phyloP scores from a whole-genome alignment of 1,284 basidiomycete genomes.

The Melanopsichium pennsylvanicum region DNA sequence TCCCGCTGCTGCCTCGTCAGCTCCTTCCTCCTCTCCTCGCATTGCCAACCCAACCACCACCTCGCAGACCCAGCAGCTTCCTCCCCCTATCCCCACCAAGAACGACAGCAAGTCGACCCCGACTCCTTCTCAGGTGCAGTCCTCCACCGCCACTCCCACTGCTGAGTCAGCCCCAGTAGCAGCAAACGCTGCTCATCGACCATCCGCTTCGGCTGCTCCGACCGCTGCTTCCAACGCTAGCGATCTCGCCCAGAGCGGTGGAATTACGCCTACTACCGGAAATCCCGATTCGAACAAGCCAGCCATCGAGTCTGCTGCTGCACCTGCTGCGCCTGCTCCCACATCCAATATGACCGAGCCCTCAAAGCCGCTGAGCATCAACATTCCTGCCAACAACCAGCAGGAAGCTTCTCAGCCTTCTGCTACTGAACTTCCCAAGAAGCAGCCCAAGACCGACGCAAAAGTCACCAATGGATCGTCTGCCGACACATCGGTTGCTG shows the following conservation, averaged over 20 bases:
- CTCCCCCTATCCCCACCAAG: conserved; percentile 27
- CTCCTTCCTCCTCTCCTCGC: conserved; percentile 8
- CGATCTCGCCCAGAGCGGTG: conserved; percentile 7
- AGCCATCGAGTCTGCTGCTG: no score
- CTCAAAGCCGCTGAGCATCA: conserved; percentile 33
- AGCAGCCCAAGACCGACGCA: conserved; percentile 31
- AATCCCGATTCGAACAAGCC: background rate
- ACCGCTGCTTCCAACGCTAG: conserved; percentile 3
- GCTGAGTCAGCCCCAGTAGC: conserved; percentile 9
- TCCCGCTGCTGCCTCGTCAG: conserved; percentile 1
- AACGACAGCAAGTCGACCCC: conserved; percentile 11
- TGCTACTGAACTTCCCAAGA: conserved; percentile 39
- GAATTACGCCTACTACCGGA: conserved; percentile 2
- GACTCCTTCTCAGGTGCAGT: conserved; percentile 9
- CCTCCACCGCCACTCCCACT: conserved; percentile 15
- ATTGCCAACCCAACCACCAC: conserved; percentile 10
- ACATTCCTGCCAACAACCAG: conserved; percentile 35
- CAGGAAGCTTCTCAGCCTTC: conserved; percentile 6
- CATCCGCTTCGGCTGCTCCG: conserved; percentile 3
- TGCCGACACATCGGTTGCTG: conserved; percentile 2
- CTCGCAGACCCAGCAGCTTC: conserved; percentile 6
- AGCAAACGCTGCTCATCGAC: background rate
- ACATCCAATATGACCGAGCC: conserved; percentile 17
- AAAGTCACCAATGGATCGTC: conserved; percentile 8
- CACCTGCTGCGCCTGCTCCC: background rate